Evolutionary conservation across 257 asterid species (phyloP), one percentile per base, ranked within the genome.

Genomic region (Jacaranda copaia): DNA sequence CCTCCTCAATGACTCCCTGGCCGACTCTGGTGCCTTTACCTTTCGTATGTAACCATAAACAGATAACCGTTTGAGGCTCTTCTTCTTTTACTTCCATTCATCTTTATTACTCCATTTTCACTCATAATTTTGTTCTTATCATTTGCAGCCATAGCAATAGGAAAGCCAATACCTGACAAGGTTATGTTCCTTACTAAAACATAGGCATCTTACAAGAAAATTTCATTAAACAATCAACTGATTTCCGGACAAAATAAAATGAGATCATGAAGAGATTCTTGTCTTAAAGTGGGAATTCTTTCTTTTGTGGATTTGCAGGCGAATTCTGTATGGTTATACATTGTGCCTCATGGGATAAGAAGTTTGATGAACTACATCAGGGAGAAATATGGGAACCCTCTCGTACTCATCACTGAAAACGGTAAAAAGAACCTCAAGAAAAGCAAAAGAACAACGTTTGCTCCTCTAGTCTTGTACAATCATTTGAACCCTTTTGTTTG

Each of bases 271-370:
- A 25, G 32, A 25, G 1, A 25, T 25, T 25, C 1, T 25, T 25
- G 32, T 25, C 32, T 25, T 25, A 15, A 45, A 67, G 15, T 40
- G 45, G 45, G 36, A 63, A 25, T 25, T 25, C 32, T 45, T 38
- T 5, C 39, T 55, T 12, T 70, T 62, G 5, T n/a, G 19, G n/a
- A 10, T 15, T 67, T 83, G 56, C 90, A 94, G 98, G 97, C 99
- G 61, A 86, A 88, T 74, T 88, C 99, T 16, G 67, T 91, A 39
- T 95, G 99, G 99, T 55, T 95, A 81, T 89, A 83, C 80, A 90
- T 95, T 46, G 99, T 95, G 35, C 98, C 99, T 46, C 80, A 49
- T 0, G 98, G 98, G 55, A 88, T 95, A 35, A 87, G 97, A 84
- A 84, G 88, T 67, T 78, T 95, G 89, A 85, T 90, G 97, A 93